A percentile compares a stretch with the other conserved stretches of the same genome.
Evolutionary conservation across 2,329 filamentous ascomycete species (phyloP).

Genomic region (Clarireedia paspali): DNA sequence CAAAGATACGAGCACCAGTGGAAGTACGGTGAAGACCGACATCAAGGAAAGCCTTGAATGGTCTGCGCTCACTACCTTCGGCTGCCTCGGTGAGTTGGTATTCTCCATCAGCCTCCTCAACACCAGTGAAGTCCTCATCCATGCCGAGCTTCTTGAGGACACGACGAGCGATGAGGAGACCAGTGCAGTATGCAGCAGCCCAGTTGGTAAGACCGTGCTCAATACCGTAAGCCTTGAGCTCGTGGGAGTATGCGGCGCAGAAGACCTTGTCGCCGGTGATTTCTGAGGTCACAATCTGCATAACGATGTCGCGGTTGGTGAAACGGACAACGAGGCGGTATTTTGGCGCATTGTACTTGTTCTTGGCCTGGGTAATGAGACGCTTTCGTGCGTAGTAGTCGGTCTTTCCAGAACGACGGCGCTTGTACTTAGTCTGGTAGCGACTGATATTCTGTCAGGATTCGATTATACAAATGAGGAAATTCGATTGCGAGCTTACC

Average conservation of each 20-base stretch:
- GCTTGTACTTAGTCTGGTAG: constrained; percentile 99
- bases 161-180: constrained; percentile 94
- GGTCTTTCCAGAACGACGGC: constrained; percentile 93
- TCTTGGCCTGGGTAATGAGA: constrained; percentile 99
- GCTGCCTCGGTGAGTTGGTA: constrained; percentile 91
- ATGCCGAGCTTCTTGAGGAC: constrained; percentile 95
- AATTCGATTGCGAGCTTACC: constrained; percentile 49
- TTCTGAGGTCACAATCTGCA: constrained; percentile 94
- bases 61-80: constrained; percentile 83
- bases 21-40: constrained; percentile 96
- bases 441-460: constrained; percentile 50
- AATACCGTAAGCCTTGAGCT: constrained; percentile 96
- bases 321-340: constrained; percentile 99
- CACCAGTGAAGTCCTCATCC: constrained; percentile 86
- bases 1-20: constrained; percentile 97
- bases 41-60: constrained; percentile 99
- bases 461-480: constrained; percentile 21
- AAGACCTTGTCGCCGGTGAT: constrained; percentile 98
- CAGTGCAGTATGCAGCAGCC: constrained; percentile 93
- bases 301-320: constrained; percentile 99
- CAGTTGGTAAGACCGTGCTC: constrained; percentile 99
- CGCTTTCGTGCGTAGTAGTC: constrained; percentile 99
- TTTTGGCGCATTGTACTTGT: constrained; percentile 99
- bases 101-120: constrained; percentile 96
- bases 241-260: constrained; percentile 85